Evolutionary conservation across 1,139 yeast genomes (phyloP).

Genomic region (Yamadazyma blattariae): DNA sequence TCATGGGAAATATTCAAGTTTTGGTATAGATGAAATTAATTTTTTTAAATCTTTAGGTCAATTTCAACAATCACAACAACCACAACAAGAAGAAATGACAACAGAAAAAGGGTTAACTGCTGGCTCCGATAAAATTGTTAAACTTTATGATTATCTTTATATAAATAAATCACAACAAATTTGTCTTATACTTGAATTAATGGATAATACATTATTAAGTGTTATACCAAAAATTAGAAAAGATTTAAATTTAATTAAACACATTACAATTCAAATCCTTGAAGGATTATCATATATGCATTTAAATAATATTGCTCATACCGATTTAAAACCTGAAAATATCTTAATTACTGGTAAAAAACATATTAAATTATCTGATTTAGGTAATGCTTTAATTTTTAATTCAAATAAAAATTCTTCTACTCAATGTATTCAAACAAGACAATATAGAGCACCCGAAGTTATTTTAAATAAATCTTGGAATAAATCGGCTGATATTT

Average conservation of each 20-base stretch:
- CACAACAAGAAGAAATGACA: background rate
- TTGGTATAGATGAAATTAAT: slow-evolving; percentile 43
- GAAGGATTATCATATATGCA: slow-evolving; percentile 41
- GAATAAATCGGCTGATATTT: slow-evolving; percentile 83
- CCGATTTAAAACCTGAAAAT: slow-evolving; percentile 46
- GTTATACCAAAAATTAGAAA: slow-evolving; percentile 3
- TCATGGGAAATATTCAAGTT: slow-evolving; percentile 39
- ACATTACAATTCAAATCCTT: slow-evolving; percentile 37
- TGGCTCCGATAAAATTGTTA: slow-evolving; percentile 41
- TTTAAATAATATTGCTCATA: slow-evolving; percentile 42
- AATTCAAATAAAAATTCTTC: slow-evolving; percentile 73
- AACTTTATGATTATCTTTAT: slow-evolving; percentile 38
- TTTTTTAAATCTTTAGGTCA: slow-evolving; percentile 24
- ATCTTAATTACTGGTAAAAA: slow-evolving; percentile 17
- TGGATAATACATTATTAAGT: slow-evolving; percentile 4
- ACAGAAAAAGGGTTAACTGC: too few species aligned
- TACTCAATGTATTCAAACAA: slow-evolving; percentile 81
- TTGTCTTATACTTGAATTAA: slow-evolving; percentile 41
- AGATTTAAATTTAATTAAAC: slow-evolving; percentile 16
- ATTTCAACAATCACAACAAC: too few species aligned
- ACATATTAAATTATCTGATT: slow-evolving; percentile 63
- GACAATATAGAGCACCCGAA: slow-evolving; percentile 86
- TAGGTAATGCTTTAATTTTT: slow-evolving; percentile 61
- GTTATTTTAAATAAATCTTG: slow-evolving; percentile 63
- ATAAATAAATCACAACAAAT: slow-evolving; percentile 40